Percentiles rank a stretch among this genome's conserved stretches.
Conservation (phyloP, 2,329 filamentous ascomycete genomes). For the Apiospora pterosperma region DNA sequence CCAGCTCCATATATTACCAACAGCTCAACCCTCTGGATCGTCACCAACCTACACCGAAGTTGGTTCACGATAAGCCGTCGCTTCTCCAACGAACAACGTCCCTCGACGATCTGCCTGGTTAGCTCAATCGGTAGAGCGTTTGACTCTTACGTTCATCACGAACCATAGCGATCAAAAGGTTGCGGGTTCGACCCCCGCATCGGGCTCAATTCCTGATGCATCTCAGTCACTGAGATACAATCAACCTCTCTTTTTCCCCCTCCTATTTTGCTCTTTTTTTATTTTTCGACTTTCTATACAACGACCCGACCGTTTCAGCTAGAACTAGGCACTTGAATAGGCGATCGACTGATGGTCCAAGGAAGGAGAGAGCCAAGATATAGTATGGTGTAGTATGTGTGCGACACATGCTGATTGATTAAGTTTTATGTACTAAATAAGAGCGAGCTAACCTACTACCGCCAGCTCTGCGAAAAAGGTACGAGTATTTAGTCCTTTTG, state of each 20-base stretch:
- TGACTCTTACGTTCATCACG: conserved; percentile 65
- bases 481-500: neutral
- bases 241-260: neutral
- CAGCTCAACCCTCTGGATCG: neutral
- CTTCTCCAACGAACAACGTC: neutral
- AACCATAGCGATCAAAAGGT: conserved; percentile 35
- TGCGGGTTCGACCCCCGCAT: conserved; percentile 38
- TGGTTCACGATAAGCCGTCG: neutral
- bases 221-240: neutral
- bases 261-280: neutral
- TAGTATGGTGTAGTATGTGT: neutral
- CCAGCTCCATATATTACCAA: neutral
- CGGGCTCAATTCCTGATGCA: conserved; percentile 31
- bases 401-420: neutral
- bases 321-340: too few relatives aligned
- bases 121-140: conserved; percentile 70
- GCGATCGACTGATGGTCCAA: neutral
- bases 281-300: neutral
- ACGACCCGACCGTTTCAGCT: neutral
- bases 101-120: conserved; percentile 39
- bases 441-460: neutral
- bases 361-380: neutral
- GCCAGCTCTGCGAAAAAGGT: neutral
- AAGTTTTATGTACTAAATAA: neutral
- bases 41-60: neutral